A percentile compares a stretch with the other conserved stretches of the same genome.
Evolutionary conservation across 2,329 filamentous ascomycete species (phyloP).

Genomic region (Botrytis fragariae): DNA sequence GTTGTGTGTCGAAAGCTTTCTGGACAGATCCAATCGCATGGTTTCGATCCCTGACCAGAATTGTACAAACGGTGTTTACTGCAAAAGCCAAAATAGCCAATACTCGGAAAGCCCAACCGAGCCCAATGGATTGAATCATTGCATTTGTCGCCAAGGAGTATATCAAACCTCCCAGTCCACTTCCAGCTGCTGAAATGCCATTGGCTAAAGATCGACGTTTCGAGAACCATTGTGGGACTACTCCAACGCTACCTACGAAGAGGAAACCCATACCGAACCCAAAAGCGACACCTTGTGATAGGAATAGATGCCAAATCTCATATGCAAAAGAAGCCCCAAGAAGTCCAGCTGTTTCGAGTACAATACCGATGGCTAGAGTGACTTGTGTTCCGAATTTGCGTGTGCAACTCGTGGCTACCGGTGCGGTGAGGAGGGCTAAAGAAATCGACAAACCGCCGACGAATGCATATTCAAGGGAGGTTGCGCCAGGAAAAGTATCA

Average conservation of each 20-base stretch:
- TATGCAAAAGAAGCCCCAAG: slow-evolving; percentile 68
- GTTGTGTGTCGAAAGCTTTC: slow-evolving; percentile 59
- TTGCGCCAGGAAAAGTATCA: slow-evolving; percentile 60
- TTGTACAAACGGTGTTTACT: slow-evolving; percentile 61
- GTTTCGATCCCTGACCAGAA: slow-evolving; percentile 70
- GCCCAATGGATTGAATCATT: slow-evolving; percentile 52
- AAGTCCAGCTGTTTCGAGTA: slow-evolving; percentile 62
- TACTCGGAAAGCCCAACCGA: slow-evolving; percentile 57
- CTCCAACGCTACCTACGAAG: slow-evolving; percentile 63
- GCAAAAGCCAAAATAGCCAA: slow-evolving; percentile 55
- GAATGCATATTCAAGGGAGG: slow-evolving; percentile 69
- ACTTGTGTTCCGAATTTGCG: slow-evolving; percentile 60
- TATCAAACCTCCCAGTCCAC: slow-evolving; percentile 65
- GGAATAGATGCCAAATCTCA: slow-evolving; percentile 71
- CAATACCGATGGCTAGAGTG: slow-evolving; percentile 62
- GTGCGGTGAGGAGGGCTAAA: slow-evolving; percentile 64
- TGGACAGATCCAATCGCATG: slow-evolving; percentile 66
- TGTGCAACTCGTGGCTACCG: slow-evolving; percentile 48
- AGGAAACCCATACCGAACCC: slow-evolving; percentile 76
- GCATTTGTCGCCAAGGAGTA: slow-evolving; percentile 53
- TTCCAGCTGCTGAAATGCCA: slow-evolving; percentile 64
- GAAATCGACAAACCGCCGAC: slow-evolving; percentile 70
- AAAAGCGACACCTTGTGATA: slow-evolving; percentile 72
- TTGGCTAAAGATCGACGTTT: slow-evolving; percentile 55
- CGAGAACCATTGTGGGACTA: slow-evolving; percentile 61